Conservation (phyloP, 164 flowering plant genomes). For the Dillenia turbinata region DNA sequence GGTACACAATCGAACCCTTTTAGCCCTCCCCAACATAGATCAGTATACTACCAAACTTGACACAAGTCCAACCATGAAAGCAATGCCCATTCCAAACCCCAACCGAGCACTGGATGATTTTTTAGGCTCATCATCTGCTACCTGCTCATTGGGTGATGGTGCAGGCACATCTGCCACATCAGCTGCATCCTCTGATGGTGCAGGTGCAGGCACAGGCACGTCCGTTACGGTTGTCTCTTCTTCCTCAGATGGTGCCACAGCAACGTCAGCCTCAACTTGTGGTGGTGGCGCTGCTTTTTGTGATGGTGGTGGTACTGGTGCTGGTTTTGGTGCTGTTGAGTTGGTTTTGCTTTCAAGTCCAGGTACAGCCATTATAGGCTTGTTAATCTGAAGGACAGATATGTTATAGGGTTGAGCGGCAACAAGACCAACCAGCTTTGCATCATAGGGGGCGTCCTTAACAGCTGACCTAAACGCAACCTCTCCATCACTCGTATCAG, state of each 20-base stretch:
- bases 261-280: no score
- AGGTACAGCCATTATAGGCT: constrained; percentile 24
- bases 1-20: no score
- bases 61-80: no score
- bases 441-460: constrained; percentile 25
- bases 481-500: constrained; percentile 18
- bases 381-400: constrained; percentile 49
- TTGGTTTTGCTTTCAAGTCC: constrained; percentile 26
- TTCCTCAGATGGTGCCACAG: neutral
- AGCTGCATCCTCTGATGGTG: constrained; percentile 6
- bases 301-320: constrained; percentile 8
- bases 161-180: neutral
- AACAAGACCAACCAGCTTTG: constrained; percentile 33
- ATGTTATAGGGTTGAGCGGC: constrained; percentile 53
- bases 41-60: no score
- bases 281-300: constrained; percentile 2
- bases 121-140: neutral
- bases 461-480: constrained; percentile 50
- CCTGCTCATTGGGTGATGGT: constrained; percentile 15
- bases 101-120: no score
- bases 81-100: no score
- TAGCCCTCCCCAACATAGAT: no score
- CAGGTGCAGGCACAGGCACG: constrained; percentile 11
- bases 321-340: constrained; percentile 10
- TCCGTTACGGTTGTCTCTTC: constrained; percentile 1